A percentile compares a stretch with the other conserved stretches of the same genome.
Evolutionary conservation across 2,329 filamentous ascomycete species (phyloP).

Genomic region (Cercospora janseana): DNA sequence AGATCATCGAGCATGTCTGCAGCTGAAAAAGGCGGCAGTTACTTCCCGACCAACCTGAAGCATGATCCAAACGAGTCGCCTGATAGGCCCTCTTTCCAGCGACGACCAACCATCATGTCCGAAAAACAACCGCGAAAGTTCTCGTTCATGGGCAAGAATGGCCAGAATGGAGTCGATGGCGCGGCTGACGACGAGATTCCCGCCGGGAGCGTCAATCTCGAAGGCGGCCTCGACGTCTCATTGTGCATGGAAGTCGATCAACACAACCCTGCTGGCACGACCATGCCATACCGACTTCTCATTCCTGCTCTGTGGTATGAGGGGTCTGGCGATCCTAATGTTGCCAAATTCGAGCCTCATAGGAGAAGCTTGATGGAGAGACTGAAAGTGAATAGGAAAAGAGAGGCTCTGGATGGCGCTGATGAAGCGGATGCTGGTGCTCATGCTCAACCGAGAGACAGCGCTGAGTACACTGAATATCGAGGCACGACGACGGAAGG

Average conservation of each 20-base stretch:
- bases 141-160: constrained; percentile 48
- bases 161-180: constrained; percentile 51
- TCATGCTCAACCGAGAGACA: constrained; percentile 8
- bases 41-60: constrained; percentile 11
- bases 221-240: constrained; percentile 80
- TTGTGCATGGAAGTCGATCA: constrained; percentile 87
- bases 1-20: constrained; percentile 30
- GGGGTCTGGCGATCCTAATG: constrained; percentile 33
- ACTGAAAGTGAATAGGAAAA: constrained; percentile 23
- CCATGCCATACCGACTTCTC: constrained; percentile 79
- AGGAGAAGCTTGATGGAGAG: constrained; percentile 27
- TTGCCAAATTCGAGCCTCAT: constrained; percentile 23
- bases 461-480: constrained; percentile 21
- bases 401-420: constrained; percentile 14
- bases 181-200: constrained; percentile 54
- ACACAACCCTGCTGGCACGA: constrained; percentile 82
- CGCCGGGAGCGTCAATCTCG: constrained; percentile 63
- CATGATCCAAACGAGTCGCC: constrained; percentile 8
- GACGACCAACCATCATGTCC: constrained; percentile 45
- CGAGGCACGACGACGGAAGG: constrained; percentile 22
- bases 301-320: constrained; percentile 68
- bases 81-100: constrained; percentile 43
- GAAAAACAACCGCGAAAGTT: constrained; percentile 39
- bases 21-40: constrained; percentile 6
- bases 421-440: background rate